These are phyloP conservation scores for Deinandra increscens DNA, from an alignment of 129 eudicot species.

Conservation along the genomic window DNA sequence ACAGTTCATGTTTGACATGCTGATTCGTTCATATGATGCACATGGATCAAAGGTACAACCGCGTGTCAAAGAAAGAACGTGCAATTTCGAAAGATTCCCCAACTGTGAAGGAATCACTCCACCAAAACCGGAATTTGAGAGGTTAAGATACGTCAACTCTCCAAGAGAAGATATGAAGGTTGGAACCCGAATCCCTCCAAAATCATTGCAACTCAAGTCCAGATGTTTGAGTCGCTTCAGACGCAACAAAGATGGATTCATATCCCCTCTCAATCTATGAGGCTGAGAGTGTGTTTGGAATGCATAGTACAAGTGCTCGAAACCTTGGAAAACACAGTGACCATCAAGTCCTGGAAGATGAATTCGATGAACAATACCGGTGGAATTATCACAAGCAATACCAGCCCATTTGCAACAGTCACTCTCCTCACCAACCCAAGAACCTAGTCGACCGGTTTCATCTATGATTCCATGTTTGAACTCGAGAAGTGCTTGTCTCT, in stretches of 20 bases:
- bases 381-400: constrained; percentile 25
- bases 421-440: constrained; percentile 13
- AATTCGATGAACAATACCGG: constrained; percentile 24
- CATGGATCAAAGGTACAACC: no score
- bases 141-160: constrained; percentile 30
- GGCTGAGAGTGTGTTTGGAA: no score
- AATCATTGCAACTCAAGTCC: constrained; percentile 30
- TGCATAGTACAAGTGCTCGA: no score
- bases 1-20: no score
- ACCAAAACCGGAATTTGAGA: constrained; percentile 20
- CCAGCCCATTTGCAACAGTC: constrained; percentile 39
- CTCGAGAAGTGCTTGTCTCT: constrained; percentile 28
- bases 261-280: constrained; percentile 23
- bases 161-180: constrained; percentile 27
- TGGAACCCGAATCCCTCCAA: constrained; percentile 21
- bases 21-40: no score
- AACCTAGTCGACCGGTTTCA: constrained; percentile 19
- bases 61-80: no score
- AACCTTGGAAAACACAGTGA: no score
- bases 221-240: constrained; percentile 27
- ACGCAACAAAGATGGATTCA: constrained; percentile 25
- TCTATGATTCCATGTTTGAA: constrained; percentile 25
- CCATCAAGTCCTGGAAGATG: constrained; percentile 16
- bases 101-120: constrained; percentile 29
- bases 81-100: constrained; percentile 30